A percentile compares a stretch with the other conserved stretches of the same genome.
These are phyloP conservation scores for Pichia sp. DNA, from an alignment of 1,139 yeast genomes.

Conservation along the genomic window DNA sequence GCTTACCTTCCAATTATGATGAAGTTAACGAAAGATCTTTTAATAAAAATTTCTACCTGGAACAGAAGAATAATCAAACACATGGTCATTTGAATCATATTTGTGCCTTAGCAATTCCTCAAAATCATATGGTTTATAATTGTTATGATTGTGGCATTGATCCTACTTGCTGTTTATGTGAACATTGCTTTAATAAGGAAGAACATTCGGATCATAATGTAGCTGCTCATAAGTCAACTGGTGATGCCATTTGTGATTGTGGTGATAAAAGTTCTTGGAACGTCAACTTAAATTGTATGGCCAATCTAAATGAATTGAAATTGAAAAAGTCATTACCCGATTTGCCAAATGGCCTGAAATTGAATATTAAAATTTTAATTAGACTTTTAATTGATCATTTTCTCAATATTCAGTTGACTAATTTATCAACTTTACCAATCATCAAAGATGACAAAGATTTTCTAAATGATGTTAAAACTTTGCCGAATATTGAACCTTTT, in stretches of 20 bases:
- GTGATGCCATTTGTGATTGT: conserved; percentile 76
- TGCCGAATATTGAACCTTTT: conserved; percentile 1
- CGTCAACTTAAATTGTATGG: conserved; percentile 45
- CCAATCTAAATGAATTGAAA: conserved; percentile 16
- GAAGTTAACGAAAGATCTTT: conserved; percentile 11
- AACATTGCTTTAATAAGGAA: conserved; percentile 57
- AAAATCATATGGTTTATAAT: conserved; percentile 60
- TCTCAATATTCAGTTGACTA: conserved; percentile 34
- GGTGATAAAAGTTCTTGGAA: conserved; percentile 86
- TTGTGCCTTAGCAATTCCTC: conserved; percentile 55
- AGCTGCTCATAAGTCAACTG: conserved; percentile 43
- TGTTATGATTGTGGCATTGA: conserved; percentile 68
- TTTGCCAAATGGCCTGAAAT: conserved; percentile 18
- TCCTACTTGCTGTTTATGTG: conserved; percentile 68
- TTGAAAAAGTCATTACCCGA: conserved; percentile 1
- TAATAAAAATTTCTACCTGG: conserved; percentile 20
- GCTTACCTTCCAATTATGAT: conserved; percentile 22
- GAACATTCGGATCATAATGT: conserved; percentile 66
- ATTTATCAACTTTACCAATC: conserved; percentile 17
- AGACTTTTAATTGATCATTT: conserved; percentile 41
- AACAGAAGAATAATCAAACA: conserved; percentile 15
- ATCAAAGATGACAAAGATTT: background rate
- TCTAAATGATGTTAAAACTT: background rate
- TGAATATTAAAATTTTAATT: conserved; percentile 31
- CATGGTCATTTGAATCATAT: conserved; percentile 42